These are phyloP conservation scores for Allium cepa DNA, from an alignment of 106 monocot species.

Conservation along the genomic window DNA sequence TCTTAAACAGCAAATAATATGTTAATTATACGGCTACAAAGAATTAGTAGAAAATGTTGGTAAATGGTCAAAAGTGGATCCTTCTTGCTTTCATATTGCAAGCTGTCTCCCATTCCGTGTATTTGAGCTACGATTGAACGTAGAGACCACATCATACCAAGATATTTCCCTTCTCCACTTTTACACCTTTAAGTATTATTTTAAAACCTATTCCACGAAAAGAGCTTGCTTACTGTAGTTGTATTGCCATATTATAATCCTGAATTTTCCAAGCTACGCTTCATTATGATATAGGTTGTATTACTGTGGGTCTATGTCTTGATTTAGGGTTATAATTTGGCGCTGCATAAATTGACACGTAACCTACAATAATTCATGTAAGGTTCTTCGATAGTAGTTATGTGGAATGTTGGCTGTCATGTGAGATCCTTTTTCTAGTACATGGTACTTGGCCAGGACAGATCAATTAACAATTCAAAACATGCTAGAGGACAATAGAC, in stretches of 20 bases:
- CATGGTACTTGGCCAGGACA: conserved; percentile 8
- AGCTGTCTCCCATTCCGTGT: conserved; percentile 8
- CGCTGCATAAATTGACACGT: neutral
- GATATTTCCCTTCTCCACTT: conserved; percentile 1
- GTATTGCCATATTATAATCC: conserved; percentile 6
- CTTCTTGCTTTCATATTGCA: conserved; percentile 12
- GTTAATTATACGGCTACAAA: too few relatives aligned
- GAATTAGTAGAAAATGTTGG: neutral
- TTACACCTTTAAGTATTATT: neutral
- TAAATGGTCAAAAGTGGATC: conserved; percentile 5
- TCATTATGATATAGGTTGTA: neutral
- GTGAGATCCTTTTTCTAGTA: conserved; percentile 10
- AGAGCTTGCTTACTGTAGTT: conserved; percentile 6
- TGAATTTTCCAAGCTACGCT: neutral
- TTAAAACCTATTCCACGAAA: conserved; percentile 2
- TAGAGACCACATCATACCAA: conserved; percentile 5
- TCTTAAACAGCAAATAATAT: too few relatives aligned
- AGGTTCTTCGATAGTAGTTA: neutral
- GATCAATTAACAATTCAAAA: neutral
- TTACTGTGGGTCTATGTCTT: too few relatives aligned
- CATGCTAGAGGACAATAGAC: too few relatives aligned
- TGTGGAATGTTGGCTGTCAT: conserved; percentile 10
- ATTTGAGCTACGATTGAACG: conserved; percentile 2
- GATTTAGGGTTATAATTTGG: too few relatives aligned
- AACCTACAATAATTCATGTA: neutral